Conservation (phyloP, 1,139 yeast genomes). For the Pichia norvegensis region DNA sequence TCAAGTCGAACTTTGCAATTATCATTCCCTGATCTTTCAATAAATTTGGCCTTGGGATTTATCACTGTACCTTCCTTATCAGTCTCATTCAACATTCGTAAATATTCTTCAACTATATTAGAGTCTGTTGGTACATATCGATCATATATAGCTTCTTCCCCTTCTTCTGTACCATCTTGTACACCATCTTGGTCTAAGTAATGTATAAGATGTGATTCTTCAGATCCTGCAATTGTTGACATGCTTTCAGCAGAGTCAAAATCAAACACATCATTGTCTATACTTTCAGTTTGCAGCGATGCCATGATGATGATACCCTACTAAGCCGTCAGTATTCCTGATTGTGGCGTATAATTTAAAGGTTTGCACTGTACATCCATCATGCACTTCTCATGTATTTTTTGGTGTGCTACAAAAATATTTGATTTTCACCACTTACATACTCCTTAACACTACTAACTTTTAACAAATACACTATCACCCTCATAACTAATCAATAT, state of each 20-base stretch:
- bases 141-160: conserved; percentile 26
- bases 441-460: not conserved
- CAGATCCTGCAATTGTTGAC: not conserved
- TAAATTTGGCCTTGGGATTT: conserved; percentile 3
- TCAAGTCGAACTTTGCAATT: conserved; percentile 9
- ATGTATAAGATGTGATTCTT: not conserved
- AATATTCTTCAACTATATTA: conserved; percentile 16
- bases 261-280: conserved; percentile 12
- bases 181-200: conserved; percentile 2
- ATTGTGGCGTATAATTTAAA: no score
- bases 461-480: no score
- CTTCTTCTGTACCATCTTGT: conserved; percentile 1
- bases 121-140: conserved; percentile 24
- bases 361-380: no score
- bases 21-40: conserved; percentile 5
- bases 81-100: conserved; percentile 4
- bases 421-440: not conserved
- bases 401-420: not conserved
- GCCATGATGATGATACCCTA: not conserved
- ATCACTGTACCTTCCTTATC: not conserved
- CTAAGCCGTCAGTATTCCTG: not conserved
- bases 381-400: not conserved
- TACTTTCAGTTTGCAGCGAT: not conserved
- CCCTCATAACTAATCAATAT: no score
- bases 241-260: conserved; percentile 5